Percentiles rank a stretch among this genome's conserved stretches.
phyloP scores from a whole-genome alignment of 768 basidiomycete genomes.

The Agaricus blazei region DNA sequence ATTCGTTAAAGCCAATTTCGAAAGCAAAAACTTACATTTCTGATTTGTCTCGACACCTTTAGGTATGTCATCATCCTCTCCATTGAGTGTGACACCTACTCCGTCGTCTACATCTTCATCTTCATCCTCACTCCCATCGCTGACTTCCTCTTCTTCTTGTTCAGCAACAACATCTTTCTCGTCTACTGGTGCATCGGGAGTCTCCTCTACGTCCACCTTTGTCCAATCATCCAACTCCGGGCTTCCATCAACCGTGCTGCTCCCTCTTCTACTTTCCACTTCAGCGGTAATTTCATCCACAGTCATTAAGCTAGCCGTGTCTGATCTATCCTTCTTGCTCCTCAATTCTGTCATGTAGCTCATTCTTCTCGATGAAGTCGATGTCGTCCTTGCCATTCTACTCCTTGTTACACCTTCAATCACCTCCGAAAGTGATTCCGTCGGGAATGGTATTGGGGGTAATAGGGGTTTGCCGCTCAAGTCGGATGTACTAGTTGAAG shows the following conservation, averaged over 20 bases:
- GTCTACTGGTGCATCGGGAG: constrained; percentile 26
- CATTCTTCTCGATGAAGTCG: constrained; percentile 58
- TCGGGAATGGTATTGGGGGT: constrained; percentile 74
- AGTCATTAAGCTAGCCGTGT: constrained; percentile 88
- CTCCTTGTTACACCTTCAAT: constrained; percentile 48
- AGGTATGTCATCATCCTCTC: constrained; percentile 34
- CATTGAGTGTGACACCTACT: constrained; percentile 37
- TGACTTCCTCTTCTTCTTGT: constrained; percentile 36
- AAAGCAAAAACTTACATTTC: constrained; percentile 12
- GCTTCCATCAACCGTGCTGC: constrained; percentile 37
- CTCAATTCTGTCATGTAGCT: constrained; percentile 81
- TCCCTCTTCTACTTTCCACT: constrained; percentile 70
- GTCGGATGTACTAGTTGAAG: constrained; percentile 27
- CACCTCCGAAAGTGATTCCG: constrained; percentile 78
- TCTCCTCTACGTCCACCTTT: constrained; percentile 51
- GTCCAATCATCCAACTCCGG: constrained; percentile 69
- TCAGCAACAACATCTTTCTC: constrained; percentile 34
- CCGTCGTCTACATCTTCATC: constrained; percentile 37
- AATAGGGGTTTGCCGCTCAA: constrained; percentile 40
- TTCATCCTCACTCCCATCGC: constrained; percentile 38
- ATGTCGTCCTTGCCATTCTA: constrained; percentile 38
- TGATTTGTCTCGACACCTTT: constrained; percentile 21
- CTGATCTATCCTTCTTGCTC: constrained; percentile 78
- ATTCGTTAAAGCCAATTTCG: no score
- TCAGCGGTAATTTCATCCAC: constrained; percentile 98